Conservation (phyloP, 306 rosid genomes). For the Malus fusca region DNA sequence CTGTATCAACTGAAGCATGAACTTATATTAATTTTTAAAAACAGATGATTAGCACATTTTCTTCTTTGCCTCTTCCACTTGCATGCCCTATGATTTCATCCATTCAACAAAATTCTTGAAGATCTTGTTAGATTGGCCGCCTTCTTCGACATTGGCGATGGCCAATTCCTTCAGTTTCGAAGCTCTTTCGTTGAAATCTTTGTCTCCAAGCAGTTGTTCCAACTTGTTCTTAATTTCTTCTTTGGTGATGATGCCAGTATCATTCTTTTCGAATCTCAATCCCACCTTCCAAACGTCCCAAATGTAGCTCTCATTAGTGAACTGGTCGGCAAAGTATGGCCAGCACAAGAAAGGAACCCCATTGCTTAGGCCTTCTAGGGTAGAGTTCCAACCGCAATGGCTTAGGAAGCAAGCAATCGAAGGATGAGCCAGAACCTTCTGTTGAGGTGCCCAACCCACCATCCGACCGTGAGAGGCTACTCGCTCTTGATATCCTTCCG, state of each 20-base stretch:
- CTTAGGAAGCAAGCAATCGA: conserved; percentile 34
- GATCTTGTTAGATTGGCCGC: conserved; percentile 15
- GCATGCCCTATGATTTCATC: conserved; percentile 22
- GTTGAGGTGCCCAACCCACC: conserved; percentile 34
- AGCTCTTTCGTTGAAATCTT: conserved; percentile 4
- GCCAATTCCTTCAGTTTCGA: conserved; percentile 14
- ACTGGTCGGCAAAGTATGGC: conserved; percentile 21
- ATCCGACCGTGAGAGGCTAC: conserved; percentile 8
- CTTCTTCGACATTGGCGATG: conserved; percentile 15
- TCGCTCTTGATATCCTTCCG: conserved; percentile 2
- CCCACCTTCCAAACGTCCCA: conserved; percentile 22
- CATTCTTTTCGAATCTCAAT: background rate
- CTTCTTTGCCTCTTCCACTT: too few species aligned
- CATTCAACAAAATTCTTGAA: conserved; percentile 28
- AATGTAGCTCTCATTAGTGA: conserved; percentile 12
- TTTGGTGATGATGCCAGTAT: background rate
- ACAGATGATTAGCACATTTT: background rate
- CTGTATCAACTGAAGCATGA: background rate
- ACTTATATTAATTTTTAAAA: background rate
- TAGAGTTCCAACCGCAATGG: conserved; percentile 56
- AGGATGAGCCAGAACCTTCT: conserved; percentile 32
- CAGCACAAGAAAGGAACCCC: conserved; percentile 34
- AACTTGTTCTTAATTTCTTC: conserved; percentile 23
- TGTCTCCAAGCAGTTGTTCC: conserved; percentile 12
- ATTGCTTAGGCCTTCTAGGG: conserved; percentile 20